A percentile compares a stretch with the other conserved stretches of the same genome.
These are phyloP conservation scores for Coemansia sp. DNA, from an alignment of 192 early-diverging fungal species.

Conservation along the genomic window DNA sequence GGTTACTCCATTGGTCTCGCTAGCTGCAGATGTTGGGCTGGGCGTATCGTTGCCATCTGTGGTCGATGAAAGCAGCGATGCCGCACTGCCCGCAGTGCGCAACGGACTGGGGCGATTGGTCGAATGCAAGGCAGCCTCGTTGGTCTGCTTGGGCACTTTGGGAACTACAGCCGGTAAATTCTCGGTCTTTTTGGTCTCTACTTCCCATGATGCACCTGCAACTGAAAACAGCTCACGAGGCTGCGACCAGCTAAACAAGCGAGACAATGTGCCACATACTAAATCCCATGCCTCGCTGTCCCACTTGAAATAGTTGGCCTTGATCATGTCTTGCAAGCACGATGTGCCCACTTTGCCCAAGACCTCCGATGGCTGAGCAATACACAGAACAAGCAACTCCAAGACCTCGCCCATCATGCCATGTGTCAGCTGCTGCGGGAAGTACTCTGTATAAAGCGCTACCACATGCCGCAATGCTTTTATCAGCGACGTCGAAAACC, in stretches of 20 bases:
- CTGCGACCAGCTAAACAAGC: slow-evolving; percentile 79
- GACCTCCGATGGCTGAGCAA: slow-evolving; percentile 91
- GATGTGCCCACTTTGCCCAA: slow-evolving; percentile 85
- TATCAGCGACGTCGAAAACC: slow-evolving; percentile 93
- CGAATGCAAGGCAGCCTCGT: slow-evolving; percentile 5
- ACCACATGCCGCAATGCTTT: slow-evolving; percentile 86
- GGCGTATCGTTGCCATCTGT: slow-evolving; percentile 29
- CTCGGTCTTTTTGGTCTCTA: slow-evolving; percentile 8
- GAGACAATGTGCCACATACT: slow-evolving; percentile 64
- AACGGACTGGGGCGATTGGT: slow-evolving; percentile 32
- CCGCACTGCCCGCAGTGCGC: slow-evolving; percentile 26
- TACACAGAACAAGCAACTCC: slow-evolving; percentile 77
- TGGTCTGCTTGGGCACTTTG: slow-evolving; percentile 4
- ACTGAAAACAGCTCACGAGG: slow-evolving; percentile 58
- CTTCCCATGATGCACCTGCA: slow-evolving; percentile 31
- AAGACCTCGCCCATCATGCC: slow-evolving; percentile 78
- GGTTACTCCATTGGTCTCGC: background rate
- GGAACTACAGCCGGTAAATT: slow-evolving; percentile 20
- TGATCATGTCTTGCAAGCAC: slow-evolving; percentile 87
- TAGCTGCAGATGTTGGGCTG: slow-evolving; percentile 6
- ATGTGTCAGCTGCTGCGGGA: slow-evolving; percentile 58
- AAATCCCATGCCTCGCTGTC: slow-evolving; percentile 70
- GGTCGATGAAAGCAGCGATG: slow-evolving; percentile 20
- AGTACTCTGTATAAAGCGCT: slow-evolving; percentile 79
- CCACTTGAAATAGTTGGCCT: slow-evolving; percentile 72